These are phyloP conservation scores for Pestalotiopsis sp. DNA, from an alignment of 2,329 filamentous ascomycete genomes.

Conservation along the genomic window DNA sequence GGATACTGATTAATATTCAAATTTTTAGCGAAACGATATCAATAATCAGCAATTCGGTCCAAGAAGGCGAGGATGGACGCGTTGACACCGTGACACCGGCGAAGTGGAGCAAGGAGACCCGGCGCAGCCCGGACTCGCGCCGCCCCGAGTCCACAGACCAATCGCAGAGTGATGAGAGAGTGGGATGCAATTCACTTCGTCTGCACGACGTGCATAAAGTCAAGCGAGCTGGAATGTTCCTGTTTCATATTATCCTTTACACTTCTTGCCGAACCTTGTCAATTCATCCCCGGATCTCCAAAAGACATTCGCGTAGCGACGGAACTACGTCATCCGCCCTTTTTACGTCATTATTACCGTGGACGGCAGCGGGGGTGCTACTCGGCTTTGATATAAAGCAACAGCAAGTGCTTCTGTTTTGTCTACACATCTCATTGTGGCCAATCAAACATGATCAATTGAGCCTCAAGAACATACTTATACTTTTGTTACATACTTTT, in stretches of 20 bases:
- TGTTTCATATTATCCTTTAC: neutral
- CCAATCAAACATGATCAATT: neutral
- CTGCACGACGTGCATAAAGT: neutral
- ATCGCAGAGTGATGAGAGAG: neutral
- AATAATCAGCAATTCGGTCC: too few species aligned
- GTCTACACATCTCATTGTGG: neutral
- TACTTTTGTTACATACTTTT: neutral
- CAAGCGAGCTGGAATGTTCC: neutral
- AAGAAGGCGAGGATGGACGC: neutral
- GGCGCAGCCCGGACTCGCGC: neutral
- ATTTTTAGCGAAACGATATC: too few species aligned
- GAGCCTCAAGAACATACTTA: neutral
- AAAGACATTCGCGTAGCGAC: neutral
- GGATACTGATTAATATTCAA: too few species aligned
- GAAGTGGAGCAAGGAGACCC: neutral
- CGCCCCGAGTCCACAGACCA: neutral
- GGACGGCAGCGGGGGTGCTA: neutral
- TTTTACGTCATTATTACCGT: conserved; percentile 6
- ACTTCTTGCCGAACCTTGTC: neutral
- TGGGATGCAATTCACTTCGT: neutral
- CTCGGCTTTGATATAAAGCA: neutral
- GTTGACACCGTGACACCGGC: neutral
- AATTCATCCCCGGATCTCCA: neutral
- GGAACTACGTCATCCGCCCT: neutral
- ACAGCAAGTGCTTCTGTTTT: neutral